Base-by-base conservation (phyloP, 2,329 filamentous ascomycete genomes). In the Aspergillus latus region DNA sequence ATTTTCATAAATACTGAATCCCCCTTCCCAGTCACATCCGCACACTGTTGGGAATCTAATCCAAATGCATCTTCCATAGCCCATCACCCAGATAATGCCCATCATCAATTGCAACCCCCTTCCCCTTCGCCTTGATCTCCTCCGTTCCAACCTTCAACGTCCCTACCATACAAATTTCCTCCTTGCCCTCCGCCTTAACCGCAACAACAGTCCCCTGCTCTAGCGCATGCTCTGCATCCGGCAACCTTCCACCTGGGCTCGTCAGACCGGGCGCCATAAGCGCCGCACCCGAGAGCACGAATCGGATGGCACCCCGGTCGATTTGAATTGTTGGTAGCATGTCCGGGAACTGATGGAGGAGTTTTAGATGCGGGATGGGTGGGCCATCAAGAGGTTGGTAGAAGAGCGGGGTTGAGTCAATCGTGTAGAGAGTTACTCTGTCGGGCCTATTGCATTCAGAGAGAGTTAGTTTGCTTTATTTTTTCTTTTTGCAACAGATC, bases 241-340 rank as follows among this genome's bases (percentile, higher is more conserved):
- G 94, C 67, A 99, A 75, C 47, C 89, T 75, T 0, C 94, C 94
- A 0, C 94, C 94, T 0, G 86, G 76, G 16, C 86, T 91, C 29
- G 94, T 99, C 65, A 99, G 75, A 0, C 94, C 94, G 0, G 94
- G 94, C 1, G 92, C 93, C 94, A 99, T 99, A 61, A 99, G 86
- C 13, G 93, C 91, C 0, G 94, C 94, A 44, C 94, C 94, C 0
- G 87, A 90, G 1, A 99, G 84, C 28, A 99, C 93, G 77, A 99
- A 99, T 59, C 94, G 90, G 69, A 99, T 97, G 4, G 94, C 94
- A 60, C 94, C 94, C 48, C 94, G 86, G 75, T 99, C 94, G 73
- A 97, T 96, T 57, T 92, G 88, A 56, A 99, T 82, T 51, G 85
- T 88, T 15, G 89, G 87, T 73, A 99, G 93, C 57, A 86, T 88